A percentile compares a stretch with the other conserved stretches of the same genome.
phyloP scores from a whole-genome alignment of 2,329 filamentous ascomycete species.

The Microdochium paspali region DNA sequence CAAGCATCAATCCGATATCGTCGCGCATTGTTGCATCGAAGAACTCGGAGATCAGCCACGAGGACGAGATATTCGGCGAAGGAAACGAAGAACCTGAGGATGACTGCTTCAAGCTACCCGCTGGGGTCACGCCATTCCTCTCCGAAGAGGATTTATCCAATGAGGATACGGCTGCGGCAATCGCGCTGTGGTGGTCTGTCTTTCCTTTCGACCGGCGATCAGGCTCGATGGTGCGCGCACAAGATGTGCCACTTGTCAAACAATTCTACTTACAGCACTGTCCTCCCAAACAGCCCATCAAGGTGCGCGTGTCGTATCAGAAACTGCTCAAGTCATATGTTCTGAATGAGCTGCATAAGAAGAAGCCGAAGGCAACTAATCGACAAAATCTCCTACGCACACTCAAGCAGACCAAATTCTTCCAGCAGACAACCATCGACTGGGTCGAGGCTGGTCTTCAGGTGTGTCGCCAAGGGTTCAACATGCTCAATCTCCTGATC shows the following conservation, averaged over 20 bases:
- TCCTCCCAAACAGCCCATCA: constrained; percentile 78
- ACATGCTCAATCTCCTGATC: constrained; percentile 96
- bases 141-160: constrained; percentile 83
- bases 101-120: constrained; percentile 75
- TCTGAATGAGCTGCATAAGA: constrained; percentile 93
- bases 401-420: constrained; percentile 95
- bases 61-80: constrained; percentile 83
- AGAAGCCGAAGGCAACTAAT: constrained; percentile 88
- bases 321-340: constrained; percentile 95
- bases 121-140: constrained; percentile 76
- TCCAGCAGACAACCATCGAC: constrained; percentile 98
- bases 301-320: constrained; percentile 96
- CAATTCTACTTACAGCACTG: constrained; percentile 98
- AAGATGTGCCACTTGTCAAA: constrained; percentile 94
- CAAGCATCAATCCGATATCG: constrained; percentile 95
- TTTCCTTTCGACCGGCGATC: constrained; percentile 92
- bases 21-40: constrained; percentile 89
- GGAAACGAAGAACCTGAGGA: constrained; percentile 69
- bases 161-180: constrained; percentile 80
- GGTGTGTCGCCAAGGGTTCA: constrained; percentile 96
- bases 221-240: constrained; percentile 89
- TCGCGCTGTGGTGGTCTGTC: constrained; percentile 95
- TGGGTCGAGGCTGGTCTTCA: constrained; percentile 99
- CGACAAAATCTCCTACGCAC: constrained; percentile 86
- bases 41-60: constrained; percentile 84